phyloP scores from a whole-genome alignment of 176 grass and related monocot genomes.

The Calamus simplicifolius region DNA sequence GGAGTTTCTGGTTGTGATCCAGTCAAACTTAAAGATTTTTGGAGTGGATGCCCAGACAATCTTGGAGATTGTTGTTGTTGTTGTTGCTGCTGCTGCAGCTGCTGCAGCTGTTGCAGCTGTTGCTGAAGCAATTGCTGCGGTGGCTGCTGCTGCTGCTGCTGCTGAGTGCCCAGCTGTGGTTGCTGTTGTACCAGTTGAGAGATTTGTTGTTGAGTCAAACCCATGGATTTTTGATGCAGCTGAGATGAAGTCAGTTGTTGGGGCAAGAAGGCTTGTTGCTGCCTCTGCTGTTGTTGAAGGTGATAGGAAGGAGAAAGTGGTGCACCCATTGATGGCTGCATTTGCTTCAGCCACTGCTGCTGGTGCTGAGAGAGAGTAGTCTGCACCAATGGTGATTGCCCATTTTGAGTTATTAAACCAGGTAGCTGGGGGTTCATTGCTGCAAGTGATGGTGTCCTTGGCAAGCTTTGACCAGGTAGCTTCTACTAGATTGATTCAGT shows the following conservation, averaged over 20 bases:
- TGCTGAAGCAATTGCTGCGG: neutral
- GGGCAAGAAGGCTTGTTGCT: slow-evolving; percentile 34
- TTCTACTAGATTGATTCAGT: slow-evolving; percentile 40
- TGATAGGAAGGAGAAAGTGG: slow-evolving; percentile 48
- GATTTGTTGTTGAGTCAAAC: slow-evolving; percentile 49
- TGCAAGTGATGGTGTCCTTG: slow-evolving; percentile 51
- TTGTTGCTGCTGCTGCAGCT: slow-evolving; percentile 36
- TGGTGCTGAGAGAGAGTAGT: slow-evolving; percentile 58
- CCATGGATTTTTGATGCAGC: slow-evolving; percentile 45
- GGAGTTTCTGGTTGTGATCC: slow-evolving; percentile 64
- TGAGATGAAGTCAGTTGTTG: slow-evolving; percentile 29
- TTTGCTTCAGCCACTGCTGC: slow-evolving; percentile 68
- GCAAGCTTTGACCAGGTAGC: slow-evolving; percentile 57
- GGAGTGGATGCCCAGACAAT: slow-evolving; percentile 44
- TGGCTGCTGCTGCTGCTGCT: slow-evolving; percentile 11
- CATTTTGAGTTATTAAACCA: slow-evolving; percentile 66
- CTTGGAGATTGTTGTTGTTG: slow-evolving; percentile 69
- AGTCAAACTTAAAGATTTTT: slow-evolving; percentile 59
- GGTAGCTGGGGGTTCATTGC: slow-evolving; percentile 63
- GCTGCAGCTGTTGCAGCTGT: slow-evolving; percentile 6
- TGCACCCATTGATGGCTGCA: slow-evolving; percentile 51
- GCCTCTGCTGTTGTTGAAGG: slow-evolving; percentile 59
- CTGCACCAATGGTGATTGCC: slow-evolving; percentile 47
- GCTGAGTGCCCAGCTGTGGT: slow-evolving; percentile 38
- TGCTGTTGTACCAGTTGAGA: slow-evolving; percentile 58